Evolutionary conservation across 202 grass and related monocot species (phyloP).

Genomic region (Zizania palustris): DNA sequence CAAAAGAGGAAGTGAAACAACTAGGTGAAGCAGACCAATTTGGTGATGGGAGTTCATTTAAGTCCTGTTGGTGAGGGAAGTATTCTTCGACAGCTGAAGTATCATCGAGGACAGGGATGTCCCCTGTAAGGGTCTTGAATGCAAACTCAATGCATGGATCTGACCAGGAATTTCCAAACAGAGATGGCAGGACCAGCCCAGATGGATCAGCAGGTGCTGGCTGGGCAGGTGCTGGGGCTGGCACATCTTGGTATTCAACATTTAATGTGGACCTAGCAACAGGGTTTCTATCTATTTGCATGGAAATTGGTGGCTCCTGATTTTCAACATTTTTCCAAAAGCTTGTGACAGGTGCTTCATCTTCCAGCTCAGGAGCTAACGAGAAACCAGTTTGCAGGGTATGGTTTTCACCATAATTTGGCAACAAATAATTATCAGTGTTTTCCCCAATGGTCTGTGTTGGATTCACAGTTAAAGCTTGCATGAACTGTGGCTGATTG

Average conservation of each 20-base stretch:
- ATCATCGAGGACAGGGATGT: constrained; percentile 65
- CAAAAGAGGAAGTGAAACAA: constrained; percentile 16
- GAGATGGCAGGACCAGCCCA: constrained; percentile 29
- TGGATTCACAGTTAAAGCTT: constrained; percentile 27
- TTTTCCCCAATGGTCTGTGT: constrained; percentile 40
- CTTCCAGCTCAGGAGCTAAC: constrained; percentile 34
- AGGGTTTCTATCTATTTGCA: constrained; percentile 38
- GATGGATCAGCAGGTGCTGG: constrained; percentile 37
- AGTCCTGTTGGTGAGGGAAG: constrained; percentile 48
- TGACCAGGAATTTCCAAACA: constrained; percentile 58
- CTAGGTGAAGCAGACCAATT: constrained; percentile 31
- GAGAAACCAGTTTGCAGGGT: constrained; percentile 30
- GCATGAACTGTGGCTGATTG: constrained; percentile 10
- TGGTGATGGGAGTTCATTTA: constrained; percentile 41
- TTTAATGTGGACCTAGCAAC: not conserved
- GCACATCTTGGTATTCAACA: constrained; percentile 33
- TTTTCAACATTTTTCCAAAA: constrained; percentile 41
- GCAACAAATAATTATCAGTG: constrained; percentile 34
- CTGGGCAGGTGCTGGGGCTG: constrained; percentile 24
- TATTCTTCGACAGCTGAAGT: constrained; percentile 32
- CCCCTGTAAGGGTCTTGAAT: constrained; percentile 79
- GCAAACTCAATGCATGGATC: constrained; percentile 90
- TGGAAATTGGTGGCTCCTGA: constrained; percentile 14
- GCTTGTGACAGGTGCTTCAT: constrained; percentile 6
- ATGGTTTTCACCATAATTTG: constrained; percentile 44